Conservation (phyloP, 495 filamentous ascomycete genomes). For the Hyaloscypha hepaticicola region DNA sequence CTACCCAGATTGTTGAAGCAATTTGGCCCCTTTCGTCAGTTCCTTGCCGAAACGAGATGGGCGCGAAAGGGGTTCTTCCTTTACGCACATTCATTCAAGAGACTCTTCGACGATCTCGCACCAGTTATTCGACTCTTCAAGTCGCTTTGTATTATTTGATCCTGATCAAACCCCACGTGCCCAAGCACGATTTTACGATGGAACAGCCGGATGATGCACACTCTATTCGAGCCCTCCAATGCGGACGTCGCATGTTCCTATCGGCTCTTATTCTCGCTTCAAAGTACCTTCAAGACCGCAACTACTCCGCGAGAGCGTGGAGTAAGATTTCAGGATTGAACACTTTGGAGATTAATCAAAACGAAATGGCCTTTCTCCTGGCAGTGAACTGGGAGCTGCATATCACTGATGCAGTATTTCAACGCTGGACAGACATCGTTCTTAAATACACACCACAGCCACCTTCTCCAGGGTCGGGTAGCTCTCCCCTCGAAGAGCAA, state of each 20-base stretch:
- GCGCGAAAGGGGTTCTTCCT: constrained; percentile 73
- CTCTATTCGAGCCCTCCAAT: constrained; percentile 80
- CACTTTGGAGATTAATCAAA: constrained; percentile 89
- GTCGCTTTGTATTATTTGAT: constrained; percentile 96
- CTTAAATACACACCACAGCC: constrained; percentile 75
- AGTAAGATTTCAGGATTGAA: constrained; percentile 96
- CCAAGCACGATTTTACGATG: constrained; percentile 76
- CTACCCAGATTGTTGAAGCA: constrained; percentile 93
- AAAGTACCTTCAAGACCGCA: constrained; percentile 97
- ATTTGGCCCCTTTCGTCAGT: constrained; percentile 88
- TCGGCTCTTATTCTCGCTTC: constrained; percentile 90
- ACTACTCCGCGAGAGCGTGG: constrained; percentile 96
- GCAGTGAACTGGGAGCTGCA: constrained; percentile 94
- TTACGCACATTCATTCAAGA: constrained; percentile 96
- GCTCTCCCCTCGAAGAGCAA: constrained; percentile 41
- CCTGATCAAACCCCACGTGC: constrained; percentile 88
- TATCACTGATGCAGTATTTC: constrained; percentile 82
- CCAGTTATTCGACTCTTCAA: constrained; percentile 95
- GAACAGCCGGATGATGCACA: constrained; percentile 78
- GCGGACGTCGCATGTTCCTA: constrained; percentile 96
- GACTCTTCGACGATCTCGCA: constrained; percentile 88
- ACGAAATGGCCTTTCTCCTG: constrained; percentile 88
- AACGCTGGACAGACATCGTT: constrained; percentile 90
- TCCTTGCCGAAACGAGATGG: constrained; percentile 53
- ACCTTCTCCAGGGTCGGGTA: constrained; percentile 52